These are phyloP conservation scores for Debaryomyces sp. DNA, from an alignment of 1,139 yeast genomes.

Conservation along the genomic window DNA sequence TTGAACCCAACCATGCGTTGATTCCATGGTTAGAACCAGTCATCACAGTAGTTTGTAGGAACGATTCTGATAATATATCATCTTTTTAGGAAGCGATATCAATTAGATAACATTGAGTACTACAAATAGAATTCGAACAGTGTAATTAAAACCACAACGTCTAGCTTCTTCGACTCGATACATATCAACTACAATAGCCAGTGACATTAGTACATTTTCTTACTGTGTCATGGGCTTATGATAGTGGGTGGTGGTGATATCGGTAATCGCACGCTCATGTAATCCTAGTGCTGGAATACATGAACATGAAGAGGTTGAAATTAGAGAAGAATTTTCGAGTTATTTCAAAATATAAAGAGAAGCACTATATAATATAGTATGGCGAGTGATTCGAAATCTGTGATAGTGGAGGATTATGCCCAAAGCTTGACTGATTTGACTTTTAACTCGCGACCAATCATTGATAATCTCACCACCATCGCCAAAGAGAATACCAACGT, in stretches of 20 bases:
- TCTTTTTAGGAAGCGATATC: too few relatives aligned
- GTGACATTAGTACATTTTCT: too few relatives aligned
- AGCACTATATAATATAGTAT: neutral
- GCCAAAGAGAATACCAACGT: slow-evolving; percentile 81
- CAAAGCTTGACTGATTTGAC: slow-evolving; percentile 75
- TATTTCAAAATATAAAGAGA: neutral
- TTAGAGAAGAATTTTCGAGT: neutral
- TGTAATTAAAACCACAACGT: too few relatives aligned
- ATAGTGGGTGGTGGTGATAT: neutral
- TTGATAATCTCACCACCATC: slow-evolving; percentile 79
- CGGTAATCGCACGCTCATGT: neutral
- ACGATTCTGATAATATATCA: too few relatives aligned
- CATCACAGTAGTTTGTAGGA: too few relatives aligned
- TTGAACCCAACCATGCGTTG: too few relatives aligned
- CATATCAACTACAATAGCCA: too few relatives aligned
- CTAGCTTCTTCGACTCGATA: too few relatives aligned
- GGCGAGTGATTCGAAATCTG: slow-evolving; percentile 9
- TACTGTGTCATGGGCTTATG: too few relatives aligned
- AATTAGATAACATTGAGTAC: too few relatives aligned
- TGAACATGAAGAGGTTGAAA: neutral
- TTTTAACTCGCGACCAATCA: slow-evolving; percentile 87
- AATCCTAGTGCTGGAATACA: neutral
- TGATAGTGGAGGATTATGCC: slow-evolving; percentile 56
- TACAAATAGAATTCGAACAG: too few relatives aligned
- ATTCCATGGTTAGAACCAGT: too few relatives aligned